These are phyloP conservation scores for Rosa chinensis DNA, from an alignment of 306 rosid species.

Conservation along the genomic window DNA sequence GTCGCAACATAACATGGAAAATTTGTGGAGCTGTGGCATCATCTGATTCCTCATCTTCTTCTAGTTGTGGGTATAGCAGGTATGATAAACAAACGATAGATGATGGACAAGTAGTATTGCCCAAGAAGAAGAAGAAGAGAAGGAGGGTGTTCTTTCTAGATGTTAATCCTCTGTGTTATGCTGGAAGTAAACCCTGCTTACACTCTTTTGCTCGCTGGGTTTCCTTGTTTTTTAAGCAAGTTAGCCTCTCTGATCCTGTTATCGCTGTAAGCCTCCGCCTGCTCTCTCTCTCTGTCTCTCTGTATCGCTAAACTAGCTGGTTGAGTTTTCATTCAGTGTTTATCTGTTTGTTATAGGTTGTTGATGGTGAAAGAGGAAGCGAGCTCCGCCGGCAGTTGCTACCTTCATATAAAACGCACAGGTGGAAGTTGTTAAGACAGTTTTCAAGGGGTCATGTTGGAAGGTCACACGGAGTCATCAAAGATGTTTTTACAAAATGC, in stretches of 20 bases:
- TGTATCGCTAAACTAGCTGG: neutral
- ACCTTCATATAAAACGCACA: conserved; percentile 84
- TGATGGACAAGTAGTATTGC: conserved; percentile 31
- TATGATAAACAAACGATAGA: conserved; percentile 23
- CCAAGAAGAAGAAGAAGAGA: conserved; percentile 20
- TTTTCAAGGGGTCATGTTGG: conserved; percentile 56
- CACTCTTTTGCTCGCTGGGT: conserved; percentile 67
- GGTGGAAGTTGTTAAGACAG: conserved; percentile 51
- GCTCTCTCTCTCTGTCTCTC: neutral
- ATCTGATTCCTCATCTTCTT: conserved; percentile 15
- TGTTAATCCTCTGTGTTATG: conserved; percentile 79
- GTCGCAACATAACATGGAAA: conserved; percentile 14
- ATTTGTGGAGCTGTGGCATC: conserved; percentile 14
- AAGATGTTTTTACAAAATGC: conserved; percentile 54
- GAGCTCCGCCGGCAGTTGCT: conserved; percentile 68
- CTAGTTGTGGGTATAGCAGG: conserved; percentile 9
- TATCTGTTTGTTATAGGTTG: conserved; percentile 39
- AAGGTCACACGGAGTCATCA: conserved; percentile 49
- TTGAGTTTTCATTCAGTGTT: neutral
- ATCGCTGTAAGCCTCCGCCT: conserved; percentile 53
- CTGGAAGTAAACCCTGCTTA: conserved; percentile 68
- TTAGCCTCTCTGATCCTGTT: conserved; percentile 66
- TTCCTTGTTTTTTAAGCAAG: conserved; percentile 60
- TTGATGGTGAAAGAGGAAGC: conserved; percentile 82
- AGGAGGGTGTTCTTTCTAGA: conserved; percentile 72